These are phyloP conservation scores for Lactarius evosmus DNA, from an alignment of 768 basidiomycete species.

Conservation along the genomic window DNA sequence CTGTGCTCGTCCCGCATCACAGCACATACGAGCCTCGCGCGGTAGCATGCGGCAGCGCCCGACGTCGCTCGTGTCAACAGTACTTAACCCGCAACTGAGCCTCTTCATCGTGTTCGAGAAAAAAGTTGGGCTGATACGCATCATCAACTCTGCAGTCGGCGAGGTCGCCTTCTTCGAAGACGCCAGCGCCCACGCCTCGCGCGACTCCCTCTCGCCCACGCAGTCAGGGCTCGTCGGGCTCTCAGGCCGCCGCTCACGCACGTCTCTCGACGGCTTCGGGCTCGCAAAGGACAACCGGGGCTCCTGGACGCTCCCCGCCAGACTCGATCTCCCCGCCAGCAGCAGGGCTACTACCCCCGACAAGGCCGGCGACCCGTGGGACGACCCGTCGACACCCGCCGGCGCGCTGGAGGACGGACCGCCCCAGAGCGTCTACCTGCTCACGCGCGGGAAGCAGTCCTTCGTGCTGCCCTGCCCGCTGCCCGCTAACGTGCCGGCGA, in stretches of 20 bases:
- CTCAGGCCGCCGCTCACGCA: slow-evolving; percentile 38
- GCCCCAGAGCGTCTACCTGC: slow-evolving; percentile 51
- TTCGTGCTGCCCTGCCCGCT: slow-evolving; percentile 68
- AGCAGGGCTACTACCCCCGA: background rate
- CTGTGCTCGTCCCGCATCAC: slow-evolving; percentile 26
- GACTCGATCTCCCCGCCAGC: slow-evolving; percentile 44
- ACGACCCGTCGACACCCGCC: background rate
- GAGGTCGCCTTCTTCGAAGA: slow-evolving; percentile 65
- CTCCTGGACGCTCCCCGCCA: slow-evolving; percentile 50
- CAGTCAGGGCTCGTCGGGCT: slow-evolving; percentile 29
- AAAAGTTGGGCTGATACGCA: slow-evolving; percentile 78
- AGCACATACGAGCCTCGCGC: slow-evolving; percentile 16
- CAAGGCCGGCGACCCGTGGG: background rate
- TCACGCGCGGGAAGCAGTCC: slow-evolving; percentile 67
- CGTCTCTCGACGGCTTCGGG: slow-evolving; percentile 44
- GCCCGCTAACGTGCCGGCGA: slow-evolving; percentile 46
- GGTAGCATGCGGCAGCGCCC: slow-evolving; percentile 12
- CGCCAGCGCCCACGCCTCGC: slow-evolving; percentile 23
- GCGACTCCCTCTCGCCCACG: slow-evolving; percentile 31
- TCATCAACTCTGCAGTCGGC: slow-evolving; percentile 76
- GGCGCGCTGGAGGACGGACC: slow-evolving; percentile 32
- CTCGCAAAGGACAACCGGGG: slow-evolving; percentile 40
- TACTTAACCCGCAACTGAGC: slow-evolving; percentile 68
- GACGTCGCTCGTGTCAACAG: slow-evolving; percentile 31
- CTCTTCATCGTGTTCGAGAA: slow-evolving; percentile 87